phyloP scores from a whole-genome alignment of 2,329 filamentous ascomycete species.

The Cucurbitaria berberidis region DNA sequence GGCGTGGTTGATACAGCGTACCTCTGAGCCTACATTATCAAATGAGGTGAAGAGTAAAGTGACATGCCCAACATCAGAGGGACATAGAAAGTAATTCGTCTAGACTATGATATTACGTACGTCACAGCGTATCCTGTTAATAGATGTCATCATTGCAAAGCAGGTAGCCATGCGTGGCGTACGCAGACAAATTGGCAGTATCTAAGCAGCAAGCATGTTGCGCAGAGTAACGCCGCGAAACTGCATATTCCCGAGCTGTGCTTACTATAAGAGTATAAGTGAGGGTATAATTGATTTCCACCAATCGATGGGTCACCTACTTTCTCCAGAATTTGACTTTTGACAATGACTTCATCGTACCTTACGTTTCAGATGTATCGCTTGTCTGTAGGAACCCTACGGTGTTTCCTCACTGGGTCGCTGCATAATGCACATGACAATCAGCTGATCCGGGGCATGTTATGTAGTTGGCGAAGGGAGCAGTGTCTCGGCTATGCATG shows the following conservation, averaged over 20 bases:
- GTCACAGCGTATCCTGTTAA: background rate
- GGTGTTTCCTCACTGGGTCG: background rate
- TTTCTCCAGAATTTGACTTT: background rate
- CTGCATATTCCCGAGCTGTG: background rate
- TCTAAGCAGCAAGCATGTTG: background rate
- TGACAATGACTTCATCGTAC: background rate
- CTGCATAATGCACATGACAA: background rate
- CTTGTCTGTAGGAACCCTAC: background rate
- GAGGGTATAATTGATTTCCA: background rate
- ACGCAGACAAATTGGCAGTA: background rate
- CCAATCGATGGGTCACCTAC: background rate
- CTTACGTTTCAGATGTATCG: background rate
- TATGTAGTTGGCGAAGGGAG: background rate
- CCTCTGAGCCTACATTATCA: no score
- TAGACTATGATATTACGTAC: background rate
- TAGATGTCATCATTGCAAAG: background rate
- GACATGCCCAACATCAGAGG: background rate
- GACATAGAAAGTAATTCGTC: background rate
- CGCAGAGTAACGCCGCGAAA: background rate
- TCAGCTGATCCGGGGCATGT: background rate
- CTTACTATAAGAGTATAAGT: background rate
- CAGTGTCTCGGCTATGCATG: background rate
- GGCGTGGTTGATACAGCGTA: no score
- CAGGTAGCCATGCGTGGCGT: background rate
- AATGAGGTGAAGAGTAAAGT: background rate